Percentiles rank a stretch among this genome's conserved stretches.
These are phyloP conservation scores for Blastomyces gilchristii DNA, from an alignment of 2,329 filamentous ascomycete species.

Conservation along the genomic window DNA sequence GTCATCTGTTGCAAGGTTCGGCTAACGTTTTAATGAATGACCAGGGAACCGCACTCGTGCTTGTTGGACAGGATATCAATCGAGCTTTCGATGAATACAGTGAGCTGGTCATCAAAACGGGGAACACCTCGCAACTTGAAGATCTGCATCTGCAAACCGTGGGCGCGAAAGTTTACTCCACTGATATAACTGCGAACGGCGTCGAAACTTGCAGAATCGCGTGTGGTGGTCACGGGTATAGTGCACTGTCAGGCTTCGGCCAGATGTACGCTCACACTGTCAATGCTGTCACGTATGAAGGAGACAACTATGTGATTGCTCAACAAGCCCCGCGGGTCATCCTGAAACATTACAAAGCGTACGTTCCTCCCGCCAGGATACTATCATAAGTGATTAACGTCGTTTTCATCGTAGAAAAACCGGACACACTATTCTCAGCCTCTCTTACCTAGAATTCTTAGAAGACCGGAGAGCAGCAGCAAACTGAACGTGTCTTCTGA, in stretches of 20 bases:
- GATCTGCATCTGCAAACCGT: conserved; percentile 20
- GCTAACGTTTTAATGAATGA: neutral
- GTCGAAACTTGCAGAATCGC: conserved; percentile 19
- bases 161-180: conserved; percentile 19
- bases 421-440: conserved; percentile 15
- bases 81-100: conserved; percentile 17
- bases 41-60: conserved; percentile 15
- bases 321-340: conserved; percentile 27
- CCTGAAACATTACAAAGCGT: conserved; percentile 19
- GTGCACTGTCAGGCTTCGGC: conserved; percentile 25
- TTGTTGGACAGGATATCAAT: conserved; percentile 19
- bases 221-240: conserved; percentile 33
- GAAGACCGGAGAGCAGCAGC: conserved; percentile 6
- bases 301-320: conserved; percentile 36
- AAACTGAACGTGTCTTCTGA: conserved; percentile 7
- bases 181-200: conserved; percentile 16
- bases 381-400: neutral
- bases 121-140: conserved; percentile 18
- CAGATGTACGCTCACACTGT: conserved; percentile 23
- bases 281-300: conserved; percentile 27
- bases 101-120: conserved; percentile 15
- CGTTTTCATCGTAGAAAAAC: conserved; percentile 11
- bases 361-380: neutral
- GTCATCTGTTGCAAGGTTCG: neutral
- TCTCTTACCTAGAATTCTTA: conserved; percentile 18